Evolutionary conservation across 2,329 filamentous ascomycete species (phyloP).

Genomic region (Dendrostoma leiphaemia): DNA sequence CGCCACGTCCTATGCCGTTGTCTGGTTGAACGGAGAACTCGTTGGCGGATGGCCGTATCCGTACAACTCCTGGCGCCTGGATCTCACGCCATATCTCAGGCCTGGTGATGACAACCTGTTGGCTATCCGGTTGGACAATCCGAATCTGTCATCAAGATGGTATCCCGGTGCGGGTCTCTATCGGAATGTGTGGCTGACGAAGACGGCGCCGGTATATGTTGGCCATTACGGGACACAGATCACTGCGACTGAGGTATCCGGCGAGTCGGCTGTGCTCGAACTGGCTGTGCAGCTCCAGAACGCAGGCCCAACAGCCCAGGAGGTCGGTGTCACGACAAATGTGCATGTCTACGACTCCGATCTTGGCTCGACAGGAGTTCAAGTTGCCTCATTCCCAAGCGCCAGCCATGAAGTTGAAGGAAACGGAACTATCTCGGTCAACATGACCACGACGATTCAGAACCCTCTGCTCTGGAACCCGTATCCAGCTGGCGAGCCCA

Average conservation of each 20-base stretch:
- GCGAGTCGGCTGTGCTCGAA: conserved; percentile 41
- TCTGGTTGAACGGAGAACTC: conserved; percentile 49
- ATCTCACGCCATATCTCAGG: conserved; percentile 43
- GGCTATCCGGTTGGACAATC: conserved; percentile 51
- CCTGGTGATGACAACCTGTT: conserved; percentile 38
- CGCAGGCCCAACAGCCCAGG: conserved; percentile 26
- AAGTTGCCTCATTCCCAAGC: conserved; percentile 33
- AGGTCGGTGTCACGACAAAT: conserved; percentile 39
- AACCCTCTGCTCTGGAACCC: conserved; percentile 49
- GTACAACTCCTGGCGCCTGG: conserved; percentile 50
- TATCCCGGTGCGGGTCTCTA: conserved; percentile 55
- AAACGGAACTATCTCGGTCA: conserved; percentile 31
- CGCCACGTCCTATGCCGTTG: conserved; percentile 50
- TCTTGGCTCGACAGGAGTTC: conserved; percentile 26
- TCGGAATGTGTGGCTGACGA: conserved; percentile 53
- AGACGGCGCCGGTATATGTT: conserved; percentile 43
- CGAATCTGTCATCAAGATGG: conserved; percentile 47
- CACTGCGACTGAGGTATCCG: conserved; percentile 43
- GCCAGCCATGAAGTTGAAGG: conserved; percentile 28
- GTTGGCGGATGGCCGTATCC: conserved; percentile 52
- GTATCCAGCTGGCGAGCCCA: conserved; percentile 40
- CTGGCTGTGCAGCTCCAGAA: conserved; percentile 47
- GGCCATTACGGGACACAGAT: conserved; percentile 49
- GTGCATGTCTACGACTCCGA: conserved; percentile 36
- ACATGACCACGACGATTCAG: conserved; percentile 31